These are phyloP conservation scores for Starmerella stellata DNA, from an alignment of 805 yeast species.

Conservation along the genomic window DNA sequence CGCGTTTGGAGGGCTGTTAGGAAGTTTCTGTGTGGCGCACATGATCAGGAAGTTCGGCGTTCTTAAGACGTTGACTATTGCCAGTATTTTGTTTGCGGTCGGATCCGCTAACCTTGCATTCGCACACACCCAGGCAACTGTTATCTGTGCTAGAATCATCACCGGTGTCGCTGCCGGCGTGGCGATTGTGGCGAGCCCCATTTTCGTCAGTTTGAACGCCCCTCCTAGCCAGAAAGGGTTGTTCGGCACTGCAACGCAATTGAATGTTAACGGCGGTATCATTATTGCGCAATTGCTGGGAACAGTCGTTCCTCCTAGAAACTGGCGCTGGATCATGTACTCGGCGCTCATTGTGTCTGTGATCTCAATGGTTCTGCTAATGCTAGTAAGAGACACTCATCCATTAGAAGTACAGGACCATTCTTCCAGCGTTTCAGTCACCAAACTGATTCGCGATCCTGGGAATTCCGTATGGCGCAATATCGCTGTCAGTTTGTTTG, in stretches of 20 bases:
- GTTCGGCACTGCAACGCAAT: constrained; percentile 80
- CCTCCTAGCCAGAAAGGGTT: constrained; percentile 54
- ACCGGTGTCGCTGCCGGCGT: constrained; percentile 80
- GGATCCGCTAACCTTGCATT: constrained; percentile 48
- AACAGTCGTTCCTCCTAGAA: constrained; percentile 41
- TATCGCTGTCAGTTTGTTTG: constrained; percentile 53
- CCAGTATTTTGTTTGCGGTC: constrained; percentile 32
- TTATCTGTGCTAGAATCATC: constrained; percentile 53
- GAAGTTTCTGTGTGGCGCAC: constrained; percentile 51
- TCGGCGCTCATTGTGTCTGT: constrained; percentile 37
- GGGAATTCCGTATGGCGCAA: constrained; percentile 40
- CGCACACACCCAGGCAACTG: constrained; percentile 27
- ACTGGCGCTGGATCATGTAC: constrained; percentile 53
- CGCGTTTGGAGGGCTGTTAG: constrained; percentile 66
- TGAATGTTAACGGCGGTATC: constrained; percentile 71
- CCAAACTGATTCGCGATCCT: constrained; percentile 33
- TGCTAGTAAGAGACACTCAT: too few species aligned
- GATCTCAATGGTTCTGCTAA: constrained; percentile 22
- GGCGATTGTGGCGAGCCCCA: constrained; percentile 68
- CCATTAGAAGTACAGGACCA: background rate
- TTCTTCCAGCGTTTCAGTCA: constrained; percentile 10
- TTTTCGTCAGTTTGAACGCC: constrained; percentile 62
- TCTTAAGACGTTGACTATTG: constrained; percentile 31
- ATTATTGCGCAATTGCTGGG: constrained; percentile 63
- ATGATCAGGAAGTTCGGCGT: constrained; percentile 54